These are phyloP conservation scores for Fusarium armeniacum DNA, from an alignment of 2,329 filamentous ascomycete genomes.

Conservation along the genomic window DNA sequence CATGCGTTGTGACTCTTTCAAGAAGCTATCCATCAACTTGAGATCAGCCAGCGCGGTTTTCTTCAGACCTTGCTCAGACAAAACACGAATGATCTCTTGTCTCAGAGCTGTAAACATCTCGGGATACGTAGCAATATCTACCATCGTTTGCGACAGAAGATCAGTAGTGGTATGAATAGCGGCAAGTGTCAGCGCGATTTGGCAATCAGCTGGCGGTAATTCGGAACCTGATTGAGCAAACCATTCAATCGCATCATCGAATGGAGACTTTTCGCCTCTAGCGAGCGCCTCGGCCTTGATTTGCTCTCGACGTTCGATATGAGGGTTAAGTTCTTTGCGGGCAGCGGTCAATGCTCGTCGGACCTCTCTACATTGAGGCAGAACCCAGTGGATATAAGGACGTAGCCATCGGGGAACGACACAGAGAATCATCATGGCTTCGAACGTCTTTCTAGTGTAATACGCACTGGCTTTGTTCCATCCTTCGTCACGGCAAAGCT, in stretches of 20 bases:
- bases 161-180: conserved; percentile 68
- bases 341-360: conserved; percentile 45
- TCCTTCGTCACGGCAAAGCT: conserved; percentile 59
- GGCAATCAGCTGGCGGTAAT: conserved; percentile 28
- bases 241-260: conserved; percentile 67
- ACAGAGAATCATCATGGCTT: conserved; percentile 50
- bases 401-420: conserved; percentile 61
- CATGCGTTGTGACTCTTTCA: conserved; percentile 65
- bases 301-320: conserved; percentile 31
- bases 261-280: neutral
- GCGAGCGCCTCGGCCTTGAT: conserved; percentile 50
- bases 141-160: conserved; percentile 34
- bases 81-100: conserved; percentile 55
- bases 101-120: conserved; percentile 56
- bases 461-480: conserved; percentile 61
- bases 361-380: conserved; percentile 51
- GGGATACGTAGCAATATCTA: conserved; percentile 57
- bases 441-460: conserved; percentile 60
- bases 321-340: conserved; percentile 43
- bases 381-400: conserved; percentile 62
- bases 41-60: conserved; percentile 61
- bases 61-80: conserved; percentile 54
- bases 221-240: conserved; percentile 60
- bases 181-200: conserved; percentile 57
- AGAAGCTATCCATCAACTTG: conserved; percentile 63